Conservation (phyloP, 2,329 filamentous ascomycete species). For the Atkinsonella hypoxylon region DNA sequence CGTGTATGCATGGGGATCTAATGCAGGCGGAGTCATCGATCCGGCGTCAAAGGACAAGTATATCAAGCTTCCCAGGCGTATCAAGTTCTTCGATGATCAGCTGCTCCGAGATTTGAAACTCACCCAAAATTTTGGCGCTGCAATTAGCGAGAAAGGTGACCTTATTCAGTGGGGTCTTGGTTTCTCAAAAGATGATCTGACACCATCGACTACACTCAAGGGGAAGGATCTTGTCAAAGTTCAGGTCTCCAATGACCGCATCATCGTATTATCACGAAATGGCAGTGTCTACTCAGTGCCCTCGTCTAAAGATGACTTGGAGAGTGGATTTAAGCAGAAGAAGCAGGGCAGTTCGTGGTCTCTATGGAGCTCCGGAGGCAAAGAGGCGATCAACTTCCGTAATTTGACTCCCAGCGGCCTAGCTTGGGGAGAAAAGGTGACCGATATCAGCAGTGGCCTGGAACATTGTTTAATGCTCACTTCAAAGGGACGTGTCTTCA, state of each 20-base stretch:
- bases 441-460: constrained; percentile 62
- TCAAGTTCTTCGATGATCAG: constrained; percentile 73
- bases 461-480: constrained; percentile 85
- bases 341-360: constrained; percentile 54
- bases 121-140: constrained; percentile 69
- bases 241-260: constrained; percentile 67
- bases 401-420: constrained; percentile 54
- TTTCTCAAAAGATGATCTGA: constrained; percentile 52
- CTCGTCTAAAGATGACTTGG: constrained; percentile 60
- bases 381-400: constrained; percentile 53
- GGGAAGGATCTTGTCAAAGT: constrained; percentile 74
- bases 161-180: constrained; percentile 82
- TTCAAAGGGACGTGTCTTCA: constrained; percentile 73
- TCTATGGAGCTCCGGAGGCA: constrained; percentile 44
- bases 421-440: constrained; percentile 58
- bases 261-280: constrained; percentile 63
- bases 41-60: constrained; percentile 66
- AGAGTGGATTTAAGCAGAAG: constrained; percentile 46
- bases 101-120: constrained; percentile 80
- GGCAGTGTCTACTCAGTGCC: constrained; percentile 81
- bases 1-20: constrained; percentile 90
- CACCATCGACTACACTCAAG: constrained; percentile 59
- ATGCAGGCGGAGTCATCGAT: constrained; percentile 72
- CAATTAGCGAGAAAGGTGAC: constrained; percentile 78
- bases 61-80: constrained; percentile 68